Percentiles rank a stretch among this genome's conserved stretches.
phyloP scores from a whole-genome alignment of 495 filamentous ascomycete genomes.

The Jackrogersella multiformis region DNA sequence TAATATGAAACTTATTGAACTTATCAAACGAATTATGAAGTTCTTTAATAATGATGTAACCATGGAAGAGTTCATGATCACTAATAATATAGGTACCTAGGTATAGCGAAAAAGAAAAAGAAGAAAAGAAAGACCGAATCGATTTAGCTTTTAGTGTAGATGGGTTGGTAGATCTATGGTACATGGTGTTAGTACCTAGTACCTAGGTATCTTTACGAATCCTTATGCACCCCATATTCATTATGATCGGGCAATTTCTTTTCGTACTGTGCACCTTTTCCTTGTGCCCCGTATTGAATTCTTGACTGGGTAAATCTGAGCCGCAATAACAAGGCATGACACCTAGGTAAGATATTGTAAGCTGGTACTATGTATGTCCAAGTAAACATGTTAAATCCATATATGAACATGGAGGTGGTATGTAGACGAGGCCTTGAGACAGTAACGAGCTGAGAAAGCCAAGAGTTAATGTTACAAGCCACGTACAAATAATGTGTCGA shows the following conservation, averaged over 20 bases:
- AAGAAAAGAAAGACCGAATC: not conserved
- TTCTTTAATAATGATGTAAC: not conserved
- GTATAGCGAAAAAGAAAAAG: not conserved
- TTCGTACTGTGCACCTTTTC: slow-evolving; percentile 15
- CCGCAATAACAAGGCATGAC: too few species aligned
- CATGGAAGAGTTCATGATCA: not conserved
- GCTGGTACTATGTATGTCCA: not conserved
- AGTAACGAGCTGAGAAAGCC: slow-evolving; percentile 17
- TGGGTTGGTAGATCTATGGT: too few species aligned
- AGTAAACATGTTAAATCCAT: not conserved
- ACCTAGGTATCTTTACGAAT: not conserved
- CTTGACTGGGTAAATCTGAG: not conserved
- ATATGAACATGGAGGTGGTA: not conserved
- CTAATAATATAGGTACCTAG: not conserved
- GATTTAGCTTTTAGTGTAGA: too few species aligned
- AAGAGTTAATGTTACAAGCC: slow-evolving; percentile 15
- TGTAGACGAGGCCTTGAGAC: slow-evolving; percentile 23
- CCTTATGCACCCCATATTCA: slow-evolving; percentile 7
- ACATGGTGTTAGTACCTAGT: too few species aligned
- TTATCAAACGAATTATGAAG: not conserved
- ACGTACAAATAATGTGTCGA: not conserved
- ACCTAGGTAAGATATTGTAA: too few species aligned
- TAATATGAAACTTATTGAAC: too few species aligned
- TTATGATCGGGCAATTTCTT: not conserved
- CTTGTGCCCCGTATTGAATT: not conserved